phyloP scores from a whole-genome alignment of 305 asterid species.

The Andrographis paniculata region DNA sequence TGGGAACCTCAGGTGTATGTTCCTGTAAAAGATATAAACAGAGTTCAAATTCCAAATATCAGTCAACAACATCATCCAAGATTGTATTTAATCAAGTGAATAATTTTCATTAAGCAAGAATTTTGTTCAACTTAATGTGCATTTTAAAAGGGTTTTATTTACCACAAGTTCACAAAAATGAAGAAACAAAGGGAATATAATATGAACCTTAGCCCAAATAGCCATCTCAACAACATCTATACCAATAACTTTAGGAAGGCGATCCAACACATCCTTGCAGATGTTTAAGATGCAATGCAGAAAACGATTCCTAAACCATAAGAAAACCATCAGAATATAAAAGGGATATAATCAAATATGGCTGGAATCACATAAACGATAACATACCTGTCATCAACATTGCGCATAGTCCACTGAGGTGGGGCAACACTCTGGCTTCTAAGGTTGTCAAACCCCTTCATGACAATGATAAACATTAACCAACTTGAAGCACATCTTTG shows the following conservation, averaged over 20 bases:
- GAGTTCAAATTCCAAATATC: not conserved
- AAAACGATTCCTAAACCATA: slow-evolving; percentile 57
- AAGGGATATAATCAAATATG: slow-evolving; percentile 11
- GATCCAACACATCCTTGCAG: slow-evolving; percentile 83
- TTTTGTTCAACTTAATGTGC: slow-evolving; percentile 8
- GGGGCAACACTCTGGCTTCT: slow-evolving; percentile 94
- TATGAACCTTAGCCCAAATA: slow-evolving; percentile 93
- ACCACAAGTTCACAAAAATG: slow-evolving; percentile 13
- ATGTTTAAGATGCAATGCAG: slow-evolving; percentile 67
- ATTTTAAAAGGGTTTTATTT: no score
- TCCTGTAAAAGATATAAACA: slow-evolving; percentile 40
- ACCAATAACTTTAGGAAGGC: slow-evolving; percentile 88
- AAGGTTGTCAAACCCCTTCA: slow-evolving; percentile 96
- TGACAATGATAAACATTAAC: slow-evolving; percentile 22
- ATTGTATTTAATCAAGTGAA: no score
- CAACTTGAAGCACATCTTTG: slow-evolving; percentile 8
- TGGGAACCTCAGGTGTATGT: slow-evolving; percentile 54
- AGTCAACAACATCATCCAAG: not conserved
- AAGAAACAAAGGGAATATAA: slow-evolving; percentile 13
- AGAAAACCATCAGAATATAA: slow-evolving; percentile 9
- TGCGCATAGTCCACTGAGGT: slow-evolving; percentile 99
- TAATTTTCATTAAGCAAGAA: slow-evolving; percentile 5
- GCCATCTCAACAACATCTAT: slow-evolving; percentile 85
- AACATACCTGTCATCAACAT: slow-evolving; percentile 86
- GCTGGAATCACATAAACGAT: slow-evolving; percentile 11